A percentile compares a stretch with the other conserved stretches of the same genome.
These are phyloP conservation scores for Aspergillus ustus DNA, from an alignment of 2,329 filamentous ascomycete genomes.

Conservation along the genomic window DNA sequence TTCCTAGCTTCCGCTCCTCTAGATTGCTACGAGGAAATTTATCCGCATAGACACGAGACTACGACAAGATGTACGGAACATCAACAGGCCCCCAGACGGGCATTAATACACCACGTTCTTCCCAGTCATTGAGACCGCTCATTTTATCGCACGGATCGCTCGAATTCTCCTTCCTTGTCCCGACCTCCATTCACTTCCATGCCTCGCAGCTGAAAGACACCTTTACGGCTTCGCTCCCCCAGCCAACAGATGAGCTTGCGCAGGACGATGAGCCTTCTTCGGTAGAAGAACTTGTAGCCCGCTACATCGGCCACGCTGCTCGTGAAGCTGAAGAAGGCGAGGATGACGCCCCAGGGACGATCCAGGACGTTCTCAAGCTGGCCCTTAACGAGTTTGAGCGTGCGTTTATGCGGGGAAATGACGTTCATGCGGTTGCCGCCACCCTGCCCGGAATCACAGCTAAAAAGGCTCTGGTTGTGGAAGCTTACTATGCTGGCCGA, in stretches of 20 bases:
- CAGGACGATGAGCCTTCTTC: conserved; percentile 99
- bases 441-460: conserved; percentile 84
- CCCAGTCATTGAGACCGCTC: conserved; percentile 87
- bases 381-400: conserved; percentile 96
- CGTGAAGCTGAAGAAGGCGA: conserved; percentile 90
- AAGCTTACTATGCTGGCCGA: conserved; percentile 89
- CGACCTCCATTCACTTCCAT: conserved; percentile 93
- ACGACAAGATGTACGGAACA: conserved; percentile 79
- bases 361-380: conserved; percentile 89
- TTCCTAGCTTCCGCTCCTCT: conserved; percentile 7
- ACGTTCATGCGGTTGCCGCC: conserved; percentile 88
- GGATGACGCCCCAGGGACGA: conserved; percentile 84
- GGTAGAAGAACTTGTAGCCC: conserved; percentile 84
- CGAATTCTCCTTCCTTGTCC: conserved; percentile 94
- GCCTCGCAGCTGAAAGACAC: conserved; percentile 91
- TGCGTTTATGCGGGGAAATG: conserved; percentile 90
- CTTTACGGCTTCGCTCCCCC: conserved; percentile 82
- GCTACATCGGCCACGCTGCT: conserved; percentile 90
- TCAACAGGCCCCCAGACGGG: conserved; percentile 86
- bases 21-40: conserved; percentile 5
- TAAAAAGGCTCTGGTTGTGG: conserved; percentile 90
- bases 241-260: conserved; percentile 93
- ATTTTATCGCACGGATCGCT: conserved; percentile 91
- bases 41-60: conserved; percentile 23
- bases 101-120: conserved; percentile 93